phyloP scores from a whole-genome alignment of 805 yeast species.

The Lipomyces starkeyi region DNA sequence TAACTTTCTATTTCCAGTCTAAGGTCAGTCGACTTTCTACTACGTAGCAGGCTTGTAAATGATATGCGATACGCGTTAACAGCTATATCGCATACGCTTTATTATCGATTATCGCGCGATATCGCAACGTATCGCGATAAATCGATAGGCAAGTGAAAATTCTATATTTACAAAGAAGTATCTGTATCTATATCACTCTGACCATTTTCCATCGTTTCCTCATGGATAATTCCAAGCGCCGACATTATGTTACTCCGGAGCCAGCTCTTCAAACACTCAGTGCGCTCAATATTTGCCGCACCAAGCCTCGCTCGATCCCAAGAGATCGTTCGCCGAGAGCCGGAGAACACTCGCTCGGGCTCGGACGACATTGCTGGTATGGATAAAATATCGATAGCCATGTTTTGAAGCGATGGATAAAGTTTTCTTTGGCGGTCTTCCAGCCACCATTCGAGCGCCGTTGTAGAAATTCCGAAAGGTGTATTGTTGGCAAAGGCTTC shows the following conservation, averaged over 20 bases:
- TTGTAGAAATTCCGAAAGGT: constrained; percentile 5
- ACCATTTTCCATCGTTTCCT: constrained; percentile 5
- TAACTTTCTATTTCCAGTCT: not conserved
- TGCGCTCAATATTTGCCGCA: constrained; percentile 4
- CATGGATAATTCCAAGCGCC: constrained; percentile 8
- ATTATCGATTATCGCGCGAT: constrained; percentile 5
- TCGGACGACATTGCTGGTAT: constrained; percentile 8
- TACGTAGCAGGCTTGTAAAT: not conserved
- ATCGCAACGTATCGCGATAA: constrained; percentile 9
- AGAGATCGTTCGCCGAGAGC: constrained; percentile 9
- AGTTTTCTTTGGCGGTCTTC: constrained; percentile 8
- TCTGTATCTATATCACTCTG: constrained; percentile 5
- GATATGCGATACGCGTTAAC: not conserved
- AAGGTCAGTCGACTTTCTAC: not conserved
- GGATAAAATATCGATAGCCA: constrained; percentile 9
- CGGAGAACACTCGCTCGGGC: constrained; percentile 10
- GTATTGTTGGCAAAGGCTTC: constrained; percentile 1
- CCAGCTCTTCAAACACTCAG: constrained; percentile 7
- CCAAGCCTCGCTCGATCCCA: constrained; percentile 6
- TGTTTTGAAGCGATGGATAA: constrained; percentile 4
- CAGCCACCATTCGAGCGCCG: constrained; percentile 10
- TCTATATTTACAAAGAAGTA: constrained; percentile 8
- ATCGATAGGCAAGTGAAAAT: not conserved
- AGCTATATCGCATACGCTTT: constrained; percentile 4
- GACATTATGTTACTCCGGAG: constrained; percentile 4